These are phyloP conservation scores for Lycium ferocissimum DNA, from an alignment of 257 asterid genomes.

Conservation along the genomic window DNA sequence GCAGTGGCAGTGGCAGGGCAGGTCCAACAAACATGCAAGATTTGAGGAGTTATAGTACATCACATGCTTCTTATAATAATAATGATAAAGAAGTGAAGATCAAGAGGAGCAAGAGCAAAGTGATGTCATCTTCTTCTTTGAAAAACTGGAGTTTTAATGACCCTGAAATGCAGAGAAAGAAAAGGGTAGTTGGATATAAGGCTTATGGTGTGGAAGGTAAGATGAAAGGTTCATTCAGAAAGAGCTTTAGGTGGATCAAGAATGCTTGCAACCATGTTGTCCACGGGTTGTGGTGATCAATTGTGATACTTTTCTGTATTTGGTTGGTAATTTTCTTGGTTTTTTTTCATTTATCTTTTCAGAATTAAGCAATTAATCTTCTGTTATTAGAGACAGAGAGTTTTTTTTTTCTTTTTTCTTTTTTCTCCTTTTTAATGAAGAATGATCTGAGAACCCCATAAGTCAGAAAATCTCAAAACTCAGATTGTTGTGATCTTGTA, in stretches of 20 bases:
- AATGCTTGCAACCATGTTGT: slow-evolving; percentile 62
- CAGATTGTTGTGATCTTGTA: not conserved
- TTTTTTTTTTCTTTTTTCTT: not conserved
- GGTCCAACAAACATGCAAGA: slow-evolving; percentile 46
- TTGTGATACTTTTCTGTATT: not conserved
- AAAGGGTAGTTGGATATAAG: slow-evolving; percentile 73
- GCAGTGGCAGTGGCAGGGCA: not conserved
- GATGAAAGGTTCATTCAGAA: slow-evolving; percentile 72
- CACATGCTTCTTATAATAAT: slow-evolving; percentile 32
- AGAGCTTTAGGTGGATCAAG: slow-evolving; percentile 81
- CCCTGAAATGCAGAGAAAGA: slow-evolving; percentile 78
- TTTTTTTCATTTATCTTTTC: not conserved
- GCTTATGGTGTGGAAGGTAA: slow-evolving; percentile 70
- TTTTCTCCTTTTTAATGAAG: not conserved
- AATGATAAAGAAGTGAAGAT: slow-evolving; percentile 45
- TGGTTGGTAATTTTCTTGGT: not conserved
- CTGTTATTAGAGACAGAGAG: not conserved
- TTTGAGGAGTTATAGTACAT: slow-evolving; percentile 77
- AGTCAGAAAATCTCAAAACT: not conserved
- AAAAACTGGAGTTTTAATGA: slow-evolving; percentile 60
- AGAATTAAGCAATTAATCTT: not conserved
- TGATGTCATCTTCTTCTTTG: slow-evolving; percentile 37
- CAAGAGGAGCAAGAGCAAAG: slow-evolving; percentile 59
- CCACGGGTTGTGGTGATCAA: slow-evolving; percentile 65
- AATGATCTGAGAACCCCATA: not conserved